Percentiles rank a stretch among this genome's conserved stretches.
phyloP scores from a whole-genome alignment of 805 yeast genomes.

The Millerozyma miso region DNA sequence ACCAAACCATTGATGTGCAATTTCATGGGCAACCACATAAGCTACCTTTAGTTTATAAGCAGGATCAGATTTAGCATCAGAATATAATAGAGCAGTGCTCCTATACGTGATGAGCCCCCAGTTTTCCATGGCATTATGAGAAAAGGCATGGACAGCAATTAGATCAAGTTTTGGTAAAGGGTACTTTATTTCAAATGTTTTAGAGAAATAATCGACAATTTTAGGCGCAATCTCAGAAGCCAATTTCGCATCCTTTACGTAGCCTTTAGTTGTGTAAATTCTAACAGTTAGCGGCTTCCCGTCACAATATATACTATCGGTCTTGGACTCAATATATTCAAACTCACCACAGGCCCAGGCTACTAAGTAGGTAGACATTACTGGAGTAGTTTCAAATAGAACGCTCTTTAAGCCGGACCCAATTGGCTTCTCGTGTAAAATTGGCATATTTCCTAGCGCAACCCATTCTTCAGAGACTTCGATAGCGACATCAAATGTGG shows the following conservation, averaged over 20 bases:
- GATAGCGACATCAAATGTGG: slow-evolving; percentile 48
- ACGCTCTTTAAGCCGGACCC: slow-evolving; percentile 19
- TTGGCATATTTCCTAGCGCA: slow-evolving; percentile 49
- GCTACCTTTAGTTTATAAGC: slow-evolving; percentile 66
- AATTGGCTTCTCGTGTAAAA: slow-evolving; percentile 3
- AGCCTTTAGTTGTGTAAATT: slow-evolving; percentile 51
- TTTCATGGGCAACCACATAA: slow-evolving; percentile 79
- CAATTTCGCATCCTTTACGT: slow-evolving; percentile 41
- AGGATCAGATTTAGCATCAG: slow-evolving; percentile 43
- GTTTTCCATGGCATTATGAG: slow-evolving; percentile 90
- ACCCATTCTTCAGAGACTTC: slow-evolving; percentile 28
- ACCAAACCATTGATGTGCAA: slow-evolving; percentile 92
- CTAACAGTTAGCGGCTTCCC: slow-evolving; percentile 45
- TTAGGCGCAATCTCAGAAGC: slow-evolving; percentile 47
- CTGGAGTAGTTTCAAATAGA: slow-evolving; percentile 44
- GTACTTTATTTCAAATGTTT: slow-evolving; percentile 49
- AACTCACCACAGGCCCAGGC: slow-evolving; percentile 60
- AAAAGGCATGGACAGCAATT: slow-evolving; percentile 72
- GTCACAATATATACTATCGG: slow-evolving; percentile 32
- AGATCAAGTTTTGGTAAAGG: slow-evolving; percentile 81
- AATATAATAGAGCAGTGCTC: slow-evolving; percentile 48
- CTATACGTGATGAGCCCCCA: slow-evolving; percentile 77
- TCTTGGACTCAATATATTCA: slow-evolving; percentile 47
- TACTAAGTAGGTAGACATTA: slow-evolving; percentile 52
- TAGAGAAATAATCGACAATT: slow-evolving; percentile 47